Evolutionary conservation across 2,329 filamentous ascomycete species (phyloP), one percentile per base, ranked within the genome.

Genomic region (Scleromitrula shiraiana): DNA sequence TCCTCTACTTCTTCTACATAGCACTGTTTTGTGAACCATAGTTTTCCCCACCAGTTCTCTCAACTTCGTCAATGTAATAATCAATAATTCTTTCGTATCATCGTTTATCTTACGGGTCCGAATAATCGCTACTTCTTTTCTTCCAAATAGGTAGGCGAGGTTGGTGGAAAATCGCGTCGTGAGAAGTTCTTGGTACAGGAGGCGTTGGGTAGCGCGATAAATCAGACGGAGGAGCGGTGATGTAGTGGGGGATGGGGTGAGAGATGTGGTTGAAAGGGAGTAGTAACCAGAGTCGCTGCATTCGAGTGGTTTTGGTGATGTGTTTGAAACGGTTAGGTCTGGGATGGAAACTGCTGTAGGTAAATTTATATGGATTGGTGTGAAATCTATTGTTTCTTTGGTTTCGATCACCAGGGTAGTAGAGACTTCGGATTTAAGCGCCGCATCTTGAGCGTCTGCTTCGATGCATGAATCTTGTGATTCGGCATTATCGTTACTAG

Each of bases 31-130:
- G 17, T 46, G 43, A 5, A 46, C 26, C 43, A 46, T 46, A 2
- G 43, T 46, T 10, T 46, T 46, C 4, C 43, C 43, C n/a, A 46
- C 43, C 35, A 46, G 30, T 19, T 46, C 43, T 7, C 43, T 46
- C 43, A 46, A 41, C 15, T 46, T 46, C n/a, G 43, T 46, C 5
- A 46, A 23, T 14, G 35, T 46, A 5, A 46, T 46, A 5, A 46
- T 46, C 4, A 46, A 29, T 12, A 46, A 24, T 19, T 46, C 43
- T 19, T 46, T 46, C 7, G 43, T 46, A 26, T 46, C 43, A 26
- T 46, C 43, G 23, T 20, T 40, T 12, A 46, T 10, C 27, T 41
- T 46, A 7, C 43, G 38, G n/a, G 35, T 46, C 43, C 26, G 29
- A 33, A 36, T 30, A n/a, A 46, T 40, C 5, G 43, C 35, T 26